phyloP scores from a whole-genome alignment of 1,284 basidiomycete genomes.

The Heterobasidion occidentale region DNA sequence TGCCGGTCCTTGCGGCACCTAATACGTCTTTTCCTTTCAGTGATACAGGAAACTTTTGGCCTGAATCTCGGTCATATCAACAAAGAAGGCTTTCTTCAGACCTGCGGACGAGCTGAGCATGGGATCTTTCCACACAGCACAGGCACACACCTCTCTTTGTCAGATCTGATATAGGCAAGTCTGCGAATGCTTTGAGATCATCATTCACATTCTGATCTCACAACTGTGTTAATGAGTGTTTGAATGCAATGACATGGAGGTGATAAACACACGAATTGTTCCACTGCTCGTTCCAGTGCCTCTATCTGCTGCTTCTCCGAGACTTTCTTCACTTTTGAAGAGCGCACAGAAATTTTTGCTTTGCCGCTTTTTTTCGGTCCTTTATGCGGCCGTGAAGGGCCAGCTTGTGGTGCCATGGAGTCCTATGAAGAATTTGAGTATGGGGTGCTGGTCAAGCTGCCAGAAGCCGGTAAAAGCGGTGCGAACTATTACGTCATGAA shows the following conservation, averaged over 20 bases:
- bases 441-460: too few relatives aligned
- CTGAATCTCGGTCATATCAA: conserved; percentile 83
- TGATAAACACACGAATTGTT: conserved; percentile 46
- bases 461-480: too few relatives aligned
- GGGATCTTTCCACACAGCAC: neutral
- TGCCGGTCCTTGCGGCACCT: conserved; percentile 75
- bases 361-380: conserved; percentile 13
- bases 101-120: conserved; percentile 32
- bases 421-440: too few relatives aligned
- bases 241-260: conserved; percentile 5
- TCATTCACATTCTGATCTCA: conserved; percentile 35
- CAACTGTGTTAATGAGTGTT: conserved; percentile 14
- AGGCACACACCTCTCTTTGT: conserved; percentile 57
- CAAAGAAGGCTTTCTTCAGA: conserved; percentile 79
- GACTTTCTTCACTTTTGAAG: conserved; percentile 34
- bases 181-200: conserved; percentile 46
- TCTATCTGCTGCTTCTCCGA: conserved; percentile 49
- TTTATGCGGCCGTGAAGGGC: conserved; percentile 16
- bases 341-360: conserved; percentile 13
- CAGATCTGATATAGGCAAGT: conserved; percentile 61
- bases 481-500: too few relatives aligned
- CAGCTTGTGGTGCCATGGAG: conserved; percentile 20
- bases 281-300: conserved; percentile 41
- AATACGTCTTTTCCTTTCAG: conserved; percentile 67
- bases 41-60: conserved; percentile 50